Base-by-base conservation (phyloP, 2,329 filamentous ascomycete species). In the Paracoccidioides brasiliensis region DNA sequence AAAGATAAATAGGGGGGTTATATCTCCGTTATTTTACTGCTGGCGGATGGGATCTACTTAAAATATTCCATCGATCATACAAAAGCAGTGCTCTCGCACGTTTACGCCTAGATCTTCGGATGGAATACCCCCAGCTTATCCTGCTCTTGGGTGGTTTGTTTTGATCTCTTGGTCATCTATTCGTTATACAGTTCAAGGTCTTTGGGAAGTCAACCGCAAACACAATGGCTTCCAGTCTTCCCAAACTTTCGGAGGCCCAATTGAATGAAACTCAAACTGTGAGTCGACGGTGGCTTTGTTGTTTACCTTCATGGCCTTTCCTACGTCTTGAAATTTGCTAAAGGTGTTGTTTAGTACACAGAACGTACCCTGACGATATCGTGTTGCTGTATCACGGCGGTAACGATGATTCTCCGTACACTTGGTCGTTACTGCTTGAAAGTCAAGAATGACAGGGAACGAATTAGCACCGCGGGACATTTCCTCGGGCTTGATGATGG, bases 381-480 rank as follows among this genome's bases (percentile, higher is more conserved):
- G 44, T 53, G 51, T 33, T 41, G 35, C 51, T 41, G 38, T 35
- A 43, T 53, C 40, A 40, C 38, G 14, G 51, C 5, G 10, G 30
- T 53, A 14, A 12, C 51, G 35, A 53, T 53, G 51, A n/a, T 41
- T 43, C 40, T 53, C 8, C 51, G 51, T 35, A 53, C 51, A 9
- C 28, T 53, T 53, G 51, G 51, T 10, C 37, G 51, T n/a, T 53
- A 53, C 38, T 42, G 51, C 33, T 53, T 53, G 51, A 53, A 53
- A 35, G 32, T 53, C 8, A 53, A 53, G 28, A 53, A 53, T 33
- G 51, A 53, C 28, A n/a, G 51, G 1, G 37, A 53, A 30, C 37
- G 38, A 10, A 53, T 53, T 15, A 53, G 41, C 51, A 43, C n/a
- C 4, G 30, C 8, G 3, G 51, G 51, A 3, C 51, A 53, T 15